These are phyloP conservation scores for Hypoxylon sp. DNA, from an alignment of 2,329 filamentous ascomycete genomes.

Conservation along the genomic window DNA sequence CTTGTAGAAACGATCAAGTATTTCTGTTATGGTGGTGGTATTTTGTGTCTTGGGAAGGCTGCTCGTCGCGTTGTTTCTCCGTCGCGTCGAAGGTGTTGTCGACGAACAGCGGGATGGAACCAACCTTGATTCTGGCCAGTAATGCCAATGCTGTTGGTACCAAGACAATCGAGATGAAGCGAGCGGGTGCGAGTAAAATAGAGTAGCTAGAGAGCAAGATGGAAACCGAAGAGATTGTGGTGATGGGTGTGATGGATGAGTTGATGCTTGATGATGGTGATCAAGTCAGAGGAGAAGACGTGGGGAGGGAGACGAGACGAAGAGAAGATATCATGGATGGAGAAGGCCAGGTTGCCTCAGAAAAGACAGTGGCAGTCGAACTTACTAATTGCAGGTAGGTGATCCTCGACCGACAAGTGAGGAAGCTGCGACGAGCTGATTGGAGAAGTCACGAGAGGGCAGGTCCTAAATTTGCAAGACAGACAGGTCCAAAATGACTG, in stretches of 20 bases:
- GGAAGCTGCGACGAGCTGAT: conserved; percentile 1
- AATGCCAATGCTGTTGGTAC: conserved; percentile 58
- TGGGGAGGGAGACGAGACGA: conserved; percentile 42
- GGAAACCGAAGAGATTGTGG: conserved; percentile 61
- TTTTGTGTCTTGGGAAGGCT: neutral
- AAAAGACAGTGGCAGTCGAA: conserved; percentile 10
- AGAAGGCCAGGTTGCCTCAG: conserved; percentile 4
- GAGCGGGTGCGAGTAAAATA: conserved; percentile 68
- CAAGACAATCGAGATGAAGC: conserved; percentile 67
- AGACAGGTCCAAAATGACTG: neutral
- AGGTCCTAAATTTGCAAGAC: neutral
- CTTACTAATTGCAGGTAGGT: conserved; percentile 34
- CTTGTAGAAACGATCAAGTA: neutral
- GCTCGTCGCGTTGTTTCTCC: neutral
- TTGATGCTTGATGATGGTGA: conserved; percentile 63
- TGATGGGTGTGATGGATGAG: conserved; percentile 55
- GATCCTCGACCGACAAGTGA: neutral
- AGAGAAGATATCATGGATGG: conserved; percentile 31
- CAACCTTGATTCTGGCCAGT: conserved; percentile 47
- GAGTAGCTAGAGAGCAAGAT: conserved; percentile 72
- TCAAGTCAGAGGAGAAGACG: conserved; percentile 47
- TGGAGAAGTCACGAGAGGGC: neutral
- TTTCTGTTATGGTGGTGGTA: neutral
- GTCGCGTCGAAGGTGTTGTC: neutral
- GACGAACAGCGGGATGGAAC: conserved; percentile 7